Base-by-base conservation (phyloP, 768 basidiomycete species). In the Dendrothele bispora region DNA sequence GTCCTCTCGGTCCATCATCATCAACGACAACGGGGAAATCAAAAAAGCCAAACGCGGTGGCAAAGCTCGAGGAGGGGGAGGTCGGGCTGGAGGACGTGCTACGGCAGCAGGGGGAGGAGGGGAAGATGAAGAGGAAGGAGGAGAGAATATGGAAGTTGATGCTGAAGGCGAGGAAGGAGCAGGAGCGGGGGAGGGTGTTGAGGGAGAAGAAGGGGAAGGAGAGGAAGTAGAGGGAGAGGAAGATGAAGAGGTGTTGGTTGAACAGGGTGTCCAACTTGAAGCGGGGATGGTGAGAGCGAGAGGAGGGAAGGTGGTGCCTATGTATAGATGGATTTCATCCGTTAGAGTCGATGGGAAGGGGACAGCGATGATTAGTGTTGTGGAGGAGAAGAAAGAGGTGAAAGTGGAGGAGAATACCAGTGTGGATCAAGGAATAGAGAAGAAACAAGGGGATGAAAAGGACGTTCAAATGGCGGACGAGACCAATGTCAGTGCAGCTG, bases 291-390 rank as follows among this genome's bases (percentile, higher is more conserved):
- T 30, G 20, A 17, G 24, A 18, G 8, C 27, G 10, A 36, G 22
- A 26, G 38, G 37, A 5, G 10, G 30, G 30, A 28, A 26, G 4
- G 28, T 39, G 3, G 26, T 47, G 15, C 46, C 46, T 12, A 47
- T 39, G 46, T 47, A 39, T 15, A 39, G 37, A 47, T 47, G 46
- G 46, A 38, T 47, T 12, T 47, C 46, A 28, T 39, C 37, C 4
- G 22, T 38, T 21, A 15, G 35, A 8, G 15, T 39, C 27, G 46
- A 30, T 17, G 29, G 37, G 26, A 12, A 38, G n/a, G 14, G 20
- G 2, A 12, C 38, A 12, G 46, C 21, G 29, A 11, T n/a, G 17
- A 7, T 24, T 24, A n/a, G n/a, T n/a, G n/a, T n/a, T n/a, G n/a
- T n/a, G n/a, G n/a, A n/a, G n/a, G n/a, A n/a, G n/a, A n/a, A n/a